Percentiles rank a stretch among this genome's conserved stretches.
Conservation (phyloP, 108 stramenopile species). For the Pseudonitzschia multiseries region DNA sequence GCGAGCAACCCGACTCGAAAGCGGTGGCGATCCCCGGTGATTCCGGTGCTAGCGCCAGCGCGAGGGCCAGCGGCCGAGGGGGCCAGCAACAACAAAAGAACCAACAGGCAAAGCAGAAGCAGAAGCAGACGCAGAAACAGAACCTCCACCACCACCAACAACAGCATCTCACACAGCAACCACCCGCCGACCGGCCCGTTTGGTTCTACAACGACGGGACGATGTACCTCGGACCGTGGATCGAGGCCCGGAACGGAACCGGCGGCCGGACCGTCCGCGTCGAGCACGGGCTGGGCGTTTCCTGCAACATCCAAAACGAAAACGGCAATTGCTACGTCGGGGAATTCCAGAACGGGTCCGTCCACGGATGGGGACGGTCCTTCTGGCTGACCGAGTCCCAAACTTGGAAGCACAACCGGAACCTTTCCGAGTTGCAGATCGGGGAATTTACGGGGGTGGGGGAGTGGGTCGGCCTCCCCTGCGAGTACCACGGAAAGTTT, state of each 20-base stretch:
- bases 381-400: not conserved
- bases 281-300: not conserved
- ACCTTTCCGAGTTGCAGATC: not conserved
- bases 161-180: too few species aligned
- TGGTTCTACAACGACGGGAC: not conserved
- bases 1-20: not conserved
- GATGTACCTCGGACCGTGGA: constrained; percentile 5
- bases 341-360: not conserved
- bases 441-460: not conserved
- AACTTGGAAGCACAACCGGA: not conserved
- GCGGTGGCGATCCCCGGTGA: not conserved
- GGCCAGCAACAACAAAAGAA: too few species aligned
- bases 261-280: not conserved
- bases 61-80: too few species aligned
- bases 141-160: too few species aligned
- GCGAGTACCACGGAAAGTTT: not conserved
- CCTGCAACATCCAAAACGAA: not conserved
- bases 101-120: too few species aligned
- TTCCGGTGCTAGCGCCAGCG: too few species aligned
- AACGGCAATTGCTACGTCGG: constrained; percentile 3
- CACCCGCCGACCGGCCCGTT: too few species aligned
- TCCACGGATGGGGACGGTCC: constrained; percentile 10
- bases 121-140: too few species aligned
- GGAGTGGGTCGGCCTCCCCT: not conserved
- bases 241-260: not conserved